Percentiles rank a stretch among this genome's conserved stretches.
Evolutionary conservation across 2,329 filamentous ascomycete species (phyloP).

Genomic region (Fusarium keratoplasticum): DNA sequence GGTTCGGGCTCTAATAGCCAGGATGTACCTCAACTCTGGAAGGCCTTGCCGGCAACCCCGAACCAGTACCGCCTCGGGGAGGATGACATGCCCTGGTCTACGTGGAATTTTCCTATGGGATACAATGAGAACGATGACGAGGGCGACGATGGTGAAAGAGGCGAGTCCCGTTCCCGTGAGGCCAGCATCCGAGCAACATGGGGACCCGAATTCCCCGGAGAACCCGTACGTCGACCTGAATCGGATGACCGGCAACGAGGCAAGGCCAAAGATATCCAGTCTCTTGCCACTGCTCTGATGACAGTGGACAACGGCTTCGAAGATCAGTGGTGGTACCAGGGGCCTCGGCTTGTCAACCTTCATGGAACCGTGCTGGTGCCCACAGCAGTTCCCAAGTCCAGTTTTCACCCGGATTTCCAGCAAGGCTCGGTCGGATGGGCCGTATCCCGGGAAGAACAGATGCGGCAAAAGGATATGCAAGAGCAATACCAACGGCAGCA

Average conservation of each 20-base stretch:
- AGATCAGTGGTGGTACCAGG: constrained; percentile 69
- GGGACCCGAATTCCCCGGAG: constrained; percentile 30
- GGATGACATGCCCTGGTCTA: constrained; percentile 61
- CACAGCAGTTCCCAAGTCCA: constrained; percentile 25
- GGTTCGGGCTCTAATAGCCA: constrained; percentile 42
- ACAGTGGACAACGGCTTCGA: constrained; percentile 70
- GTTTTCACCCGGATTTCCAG: constrained; percentile 18
- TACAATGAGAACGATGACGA: constrained; percentile 29
- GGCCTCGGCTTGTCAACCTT: constrained; percentile 46
- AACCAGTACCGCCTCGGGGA: constrained; percentile 55
- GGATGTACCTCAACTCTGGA: constrained; percentile 50
- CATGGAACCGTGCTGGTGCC: constrained; percentile 35
- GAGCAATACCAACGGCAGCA: constrained; percentile 17
- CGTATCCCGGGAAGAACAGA: constrained; percentile 13
- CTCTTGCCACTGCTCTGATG: constrained; percentile 64
- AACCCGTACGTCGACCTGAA: not conserved
- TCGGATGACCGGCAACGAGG: constrained; percentile 48
- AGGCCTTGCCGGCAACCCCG: constrained; percentile 56
- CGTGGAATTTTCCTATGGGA: constrained; percentile 44
- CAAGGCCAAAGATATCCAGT: constrained; percentile 55
- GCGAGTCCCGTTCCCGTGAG: constrained; percentile 10
- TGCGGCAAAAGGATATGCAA: constrained; percentile 7
- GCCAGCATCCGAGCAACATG: constrained; percentile 34
- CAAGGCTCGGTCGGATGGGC: constrained; percentile 35
- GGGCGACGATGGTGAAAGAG: constrained; percentile 1